Evolutionary conservation across 2,329 filamentous ascomycete genomes (phyloP).

Genomic region (Fonsecaea pedrosoi): DNA sequence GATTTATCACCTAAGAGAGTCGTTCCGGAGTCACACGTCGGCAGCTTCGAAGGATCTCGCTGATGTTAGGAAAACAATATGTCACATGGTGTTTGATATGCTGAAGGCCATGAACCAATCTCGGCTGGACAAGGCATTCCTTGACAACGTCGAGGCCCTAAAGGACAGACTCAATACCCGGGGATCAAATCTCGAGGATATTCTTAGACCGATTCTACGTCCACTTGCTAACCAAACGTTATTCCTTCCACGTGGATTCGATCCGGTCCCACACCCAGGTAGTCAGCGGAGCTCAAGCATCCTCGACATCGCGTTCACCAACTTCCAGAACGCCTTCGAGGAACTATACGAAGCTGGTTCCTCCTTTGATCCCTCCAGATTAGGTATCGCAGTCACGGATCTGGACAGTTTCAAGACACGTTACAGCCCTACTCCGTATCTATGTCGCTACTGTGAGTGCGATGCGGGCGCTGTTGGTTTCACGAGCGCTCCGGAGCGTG

Average conservation of each 20-base stretch:
- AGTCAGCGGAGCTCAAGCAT: not conserved
- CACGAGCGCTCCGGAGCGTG: not conserved
- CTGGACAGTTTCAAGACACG: not conserved
- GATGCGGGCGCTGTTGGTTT: not conserved
- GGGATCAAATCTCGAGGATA: not conserved
- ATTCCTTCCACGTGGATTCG: not conserved
- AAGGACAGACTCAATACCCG: not conserved
- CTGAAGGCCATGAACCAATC: not conserved
- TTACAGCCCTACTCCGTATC: not conserved
- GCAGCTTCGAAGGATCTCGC: not conserved
- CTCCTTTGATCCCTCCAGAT: not conserved
- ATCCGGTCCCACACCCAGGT: not conserved
- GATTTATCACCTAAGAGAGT: constrained; percentile 3
- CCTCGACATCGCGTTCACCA: not conserved
- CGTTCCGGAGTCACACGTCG: constrained; percentile 12
- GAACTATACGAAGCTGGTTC: not conserved
- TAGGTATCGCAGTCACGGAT: not conserved
- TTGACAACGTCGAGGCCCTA: not conserved
- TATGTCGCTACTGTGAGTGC: not conserved
- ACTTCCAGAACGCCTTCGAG: not conserved
- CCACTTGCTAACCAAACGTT: not conserved
- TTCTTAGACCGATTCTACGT: not conserved
- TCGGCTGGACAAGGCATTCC: not conserved
- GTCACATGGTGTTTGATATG: not conserved
- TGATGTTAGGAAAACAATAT: not conserved